phyloP scores from a whole-genome alignment of 176 grass and related monocot species.

The Eragrostis nindensis region DNA sequence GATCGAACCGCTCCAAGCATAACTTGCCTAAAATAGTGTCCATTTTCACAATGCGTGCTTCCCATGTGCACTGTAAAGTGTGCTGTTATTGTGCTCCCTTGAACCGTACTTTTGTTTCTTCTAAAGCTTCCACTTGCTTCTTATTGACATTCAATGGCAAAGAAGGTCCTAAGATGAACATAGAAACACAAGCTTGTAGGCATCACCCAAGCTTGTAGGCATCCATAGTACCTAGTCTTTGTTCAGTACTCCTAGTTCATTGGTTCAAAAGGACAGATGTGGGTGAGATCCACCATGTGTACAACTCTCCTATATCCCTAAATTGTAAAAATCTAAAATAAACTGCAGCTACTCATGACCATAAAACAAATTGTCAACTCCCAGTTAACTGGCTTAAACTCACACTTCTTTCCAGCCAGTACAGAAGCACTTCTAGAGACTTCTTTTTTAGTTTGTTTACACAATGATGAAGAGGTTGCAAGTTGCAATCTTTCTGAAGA shows the following conservation, averaged over 20 bases:
- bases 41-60: constrained; percentile 19
- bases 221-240: background rate
- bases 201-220: no score
- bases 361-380: background rate
- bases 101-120: constrained; percentile 28
- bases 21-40: constrained; percentile 6
- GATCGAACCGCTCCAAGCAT: background rate
- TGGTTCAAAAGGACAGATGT: background rate
- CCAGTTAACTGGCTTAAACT: background rate
- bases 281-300: background rate
- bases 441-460: background rate
- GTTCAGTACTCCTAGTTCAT: background rate
- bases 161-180: background rate
- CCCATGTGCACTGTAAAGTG: constrained; percentile 38
- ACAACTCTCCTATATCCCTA: background rate
- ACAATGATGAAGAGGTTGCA: background rate
- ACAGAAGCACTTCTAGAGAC: background rate
- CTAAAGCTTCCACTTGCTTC: constrained; percentile 24
- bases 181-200: background rate
- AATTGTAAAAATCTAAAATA: background rate
- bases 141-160: background rate
- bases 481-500: background rate
- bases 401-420: background rate
- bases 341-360: background rate
- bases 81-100: constrained; percentile 21